These are phyloP conservation scores for Skeletonema marinoi DNA, from an alignment of 108 stramenopile species.

Conservation along the genomic window DNA sequence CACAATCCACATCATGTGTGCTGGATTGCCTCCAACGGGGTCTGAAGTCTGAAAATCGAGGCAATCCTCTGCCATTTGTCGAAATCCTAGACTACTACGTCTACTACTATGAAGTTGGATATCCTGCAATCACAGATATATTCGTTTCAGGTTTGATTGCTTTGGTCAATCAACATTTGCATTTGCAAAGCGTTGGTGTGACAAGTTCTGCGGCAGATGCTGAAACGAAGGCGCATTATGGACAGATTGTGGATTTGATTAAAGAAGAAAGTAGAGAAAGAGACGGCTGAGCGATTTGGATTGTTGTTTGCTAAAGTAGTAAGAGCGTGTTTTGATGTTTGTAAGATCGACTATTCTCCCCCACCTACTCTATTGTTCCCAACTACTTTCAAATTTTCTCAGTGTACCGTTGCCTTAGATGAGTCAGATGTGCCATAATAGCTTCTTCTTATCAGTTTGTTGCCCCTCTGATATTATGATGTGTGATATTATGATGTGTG, in stretches of 20 bases:
- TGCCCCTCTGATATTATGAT: too few relatives aligned
- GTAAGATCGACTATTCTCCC: background rate
- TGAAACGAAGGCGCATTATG: conserved; percentile 69
- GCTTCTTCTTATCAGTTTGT: too few relatives aligned
- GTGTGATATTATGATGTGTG: too few relatives aligned
- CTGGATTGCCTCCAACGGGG: conserved; percentile 94
- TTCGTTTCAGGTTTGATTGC: conserved; percentile 90
- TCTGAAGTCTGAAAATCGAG: conserved; percentile 85
- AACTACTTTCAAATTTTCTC: too few relatives aligned
- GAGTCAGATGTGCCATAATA: too few relatives aligned
- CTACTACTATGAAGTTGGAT: conserved; percentile 91
- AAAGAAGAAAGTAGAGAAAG: conserved; percentile 61
- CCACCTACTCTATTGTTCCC: too few relatives aligned
- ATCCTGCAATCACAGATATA: conserved; percentile 84
- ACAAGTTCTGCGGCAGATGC: conserved; percentile 36
- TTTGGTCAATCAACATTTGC: conserved; percentile 94
- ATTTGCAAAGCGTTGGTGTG: conserved; percentile 65
- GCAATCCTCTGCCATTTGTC: conserved; percentile 81
- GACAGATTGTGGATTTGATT: conserved; percentile 54
- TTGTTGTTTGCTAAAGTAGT: conserved; percentile 44
- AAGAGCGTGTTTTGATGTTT: conserved; percentile 1
- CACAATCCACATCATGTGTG: conserved; percentile 89
- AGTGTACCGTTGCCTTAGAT: too few relatives aligned
- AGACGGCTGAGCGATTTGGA: conserved; percentile 67
- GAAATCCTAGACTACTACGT: conserved; percentile 95